These are phyloP conservation scores for Nigrospora osmanthi DNA, from an alignment of 2,329 filamentous ascomycete genomes.

Conservation along the genomic window DNA sequence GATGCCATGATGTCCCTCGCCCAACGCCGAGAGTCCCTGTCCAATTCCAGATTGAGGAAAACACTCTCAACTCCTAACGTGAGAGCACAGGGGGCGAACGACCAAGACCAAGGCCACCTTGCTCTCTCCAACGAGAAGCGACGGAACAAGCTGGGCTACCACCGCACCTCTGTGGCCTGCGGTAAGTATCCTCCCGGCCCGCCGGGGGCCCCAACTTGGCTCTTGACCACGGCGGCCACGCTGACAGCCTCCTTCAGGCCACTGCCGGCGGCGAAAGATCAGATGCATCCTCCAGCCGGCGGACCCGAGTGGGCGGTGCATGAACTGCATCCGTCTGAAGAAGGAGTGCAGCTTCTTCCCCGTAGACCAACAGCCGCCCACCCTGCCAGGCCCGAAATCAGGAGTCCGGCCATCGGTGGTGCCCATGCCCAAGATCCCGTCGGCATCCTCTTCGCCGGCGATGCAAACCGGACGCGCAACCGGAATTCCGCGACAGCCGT, in stretches of 20 bases:
- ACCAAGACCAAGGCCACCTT: slow-evolving; percentile 24
- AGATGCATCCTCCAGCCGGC: slow-evolving; percentile 72
- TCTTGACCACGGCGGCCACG: too few relatives aligned
- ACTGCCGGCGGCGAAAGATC: slow-evolving; percentile 90
- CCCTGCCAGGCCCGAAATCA: slow-evolving; percentile 35
- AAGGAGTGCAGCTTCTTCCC: slow-evolving; percentile 92
- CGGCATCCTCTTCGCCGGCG: slow-evolving; percentile 41
- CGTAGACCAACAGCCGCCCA: slow-evolving; percentile 62
- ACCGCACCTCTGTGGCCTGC: slow-evolving; percentile 90
- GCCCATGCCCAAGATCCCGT: slow-evolving; percentile 25
- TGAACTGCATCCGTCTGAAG: slow-evolving; percentile 88
- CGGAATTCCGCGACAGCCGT: slow-evolving; percentile 30
- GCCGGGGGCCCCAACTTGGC: too few relatives aligned
- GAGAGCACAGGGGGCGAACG: slow-evolving; percentile 29
- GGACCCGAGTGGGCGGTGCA: slow-evolving; percentile 69
- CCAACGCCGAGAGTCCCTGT: slow-evolving; percentile 28
- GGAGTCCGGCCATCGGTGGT: slow-evolving; percentile 28
- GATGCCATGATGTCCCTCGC: slow-evolving; percentile 23
- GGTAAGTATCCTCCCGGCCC: slow-evolving; percentile 52
- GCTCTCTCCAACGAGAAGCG: slow-evolving; percentile 41
- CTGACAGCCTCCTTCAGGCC: slow-evolving; percentile 45
- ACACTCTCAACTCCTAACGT: slow-evolving; percentile 42
- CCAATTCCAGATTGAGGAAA: slow-evolving; percentile 35
- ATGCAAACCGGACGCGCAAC: slow-evolving; percentile 32
- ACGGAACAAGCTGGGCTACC: slow-evolving; percentile 90